Conservation (phyloP, 257 asterid genomes). For the Fraxinus excelsior region DNA sequence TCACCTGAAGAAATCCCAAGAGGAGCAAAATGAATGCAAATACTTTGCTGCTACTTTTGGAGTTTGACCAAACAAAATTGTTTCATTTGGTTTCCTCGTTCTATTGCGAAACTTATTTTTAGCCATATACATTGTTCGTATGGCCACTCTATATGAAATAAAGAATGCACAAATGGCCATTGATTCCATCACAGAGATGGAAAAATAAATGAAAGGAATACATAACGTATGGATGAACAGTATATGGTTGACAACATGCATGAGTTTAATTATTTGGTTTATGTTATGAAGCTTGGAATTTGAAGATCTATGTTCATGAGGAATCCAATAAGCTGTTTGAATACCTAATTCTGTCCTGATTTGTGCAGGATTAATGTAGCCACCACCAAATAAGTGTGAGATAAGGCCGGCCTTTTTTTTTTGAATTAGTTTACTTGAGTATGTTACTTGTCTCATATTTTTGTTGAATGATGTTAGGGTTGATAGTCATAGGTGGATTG, state of each 20-base stretch:
- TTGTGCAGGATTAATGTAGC: neutral
- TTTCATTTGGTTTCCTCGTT: neutral
- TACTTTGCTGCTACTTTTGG: neutral
- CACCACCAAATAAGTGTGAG: neutral
- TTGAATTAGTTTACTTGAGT: neutral
- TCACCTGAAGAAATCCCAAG: neutral
- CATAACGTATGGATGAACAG: neutral
- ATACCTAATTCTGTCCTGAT: neutral
- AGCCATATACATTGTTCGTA: neutral
- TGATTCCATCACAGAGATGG: neutral
- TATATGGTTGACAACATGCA: neutral
- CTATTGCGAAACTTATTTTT: neutral
- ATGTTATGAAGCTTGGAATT: neutral
- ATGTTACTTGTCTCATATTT: neutral
- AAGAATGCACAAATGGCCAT: neutral
- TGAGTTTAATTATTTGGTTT: neutral
- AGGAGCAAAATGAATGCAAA: neutral
- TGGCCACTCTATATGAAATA: neutral
- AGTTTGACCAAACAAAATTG: neutral
- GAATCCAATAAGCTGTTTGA: neutral
- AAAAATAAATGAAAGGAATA: conserved; percentile 1
- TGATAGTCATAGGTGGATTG: neutral
- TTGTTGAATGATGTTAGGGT: neutral
- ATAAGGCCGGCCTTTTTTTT: neutral
- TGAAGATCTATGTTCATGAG: neutral